Base-by-base conservation (phyloP, 2,329 filamentous ascomycete genomes). In the Aspergillus sp. region DNA sequence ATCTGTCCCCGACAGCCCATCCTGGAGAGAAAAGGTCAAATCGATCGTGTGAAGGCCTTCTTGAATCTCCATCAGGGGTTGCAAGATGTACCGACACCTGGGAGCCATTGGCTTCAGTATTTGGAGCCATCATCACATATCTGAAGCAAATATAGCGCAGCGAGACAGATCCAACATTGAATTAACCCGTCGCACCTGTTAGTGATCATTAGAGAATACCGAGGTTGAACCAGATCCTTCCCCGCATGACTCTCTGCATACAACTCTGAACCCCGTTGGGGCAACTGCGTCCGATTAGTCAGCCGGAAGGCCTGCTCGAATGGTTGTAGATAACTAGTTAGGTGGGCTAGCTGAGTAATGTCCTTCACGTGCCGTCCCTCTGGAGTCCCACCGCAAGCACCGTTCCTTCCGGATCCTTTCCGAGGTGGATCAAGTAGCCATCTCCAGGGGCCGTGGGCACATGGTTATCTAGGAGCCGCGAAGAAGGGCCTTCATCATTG, bases 1-100 rank as follows among this genome's bases (percentile, higher is more conserved):
- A 44, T 43, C 40, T 32, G 23, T 23, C 40, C 19, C 47, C 40
- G 20, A 21, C 40, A 43, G 47, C 17, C 47, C 47, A 49, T 31
- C 14, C 20, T 16, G 31, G 40, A 44, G 38, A 49, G 25, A 34
- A 44, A 20, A 34, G 38, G 38, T 16, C 17, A 42, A 16, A 4
- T 42, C 38, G 38, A 25, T 45, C 21, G 43, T 21, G 21, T 25
- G 42, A 29, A 45, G 17, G 6, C 3, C n/a, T 25, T 14, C 11
- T 20, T 29, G 43, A 45, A 45, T 45, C 43, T 45, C 11, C 43
- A 45, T 34, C 9, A 34, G 43, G 21, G 21, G 7, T 25, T 5
- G 19, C 43, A 45, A 29, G 43, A 29, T 45, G 23, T 25, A 14
- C 43, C 25, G 21, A 45, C 11, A 45, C 43, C 17, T 29, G 43